A percentile compares a stretch with the other conserved stretches of the same genome.
These are phyloP conservation scores for Amauroascus niger DNA, from an alignment of 2,329 filamentous ascomycete genomes.

Conservation along the genomic window DNA sequence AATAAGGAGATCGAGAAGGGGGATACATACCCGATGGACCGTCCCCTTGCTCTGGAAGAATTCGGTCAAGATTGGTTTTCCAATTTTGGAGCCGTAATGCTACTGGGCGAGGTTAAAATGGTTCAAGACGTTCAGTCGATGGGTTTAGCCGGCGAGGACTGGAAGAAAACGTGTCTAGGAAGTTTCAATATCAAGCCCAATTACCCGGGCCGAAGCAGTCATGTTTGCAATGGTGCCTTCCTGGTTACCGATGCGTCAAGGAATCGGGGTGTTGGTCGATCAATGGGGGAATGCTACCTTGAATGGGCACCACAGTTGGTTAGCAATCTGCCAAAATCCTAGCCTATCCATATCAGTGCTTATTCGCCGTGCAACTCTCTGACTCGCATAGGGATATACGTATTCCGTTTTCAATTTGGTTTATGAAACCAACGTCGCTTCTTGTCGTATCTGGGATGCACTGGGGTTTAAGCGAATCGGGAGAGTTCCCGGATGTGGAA, in stretches of 20 bases:
- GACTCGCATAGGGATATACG: slow-evolving; percentile 56
- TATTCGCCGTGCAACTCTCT: slow-evolving; percentile 11
- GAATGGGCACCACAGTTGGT: slow-evolving; percentile 62
- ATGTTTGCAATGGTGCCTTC: slow-evolving; percentile 71
- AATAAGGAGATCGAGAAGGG: slow-evolving; percentile 87
- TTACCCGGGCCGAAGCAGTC: slow-evolving; percentile 80
- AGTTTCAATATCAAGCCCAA: slow-evolving; percentile 94
- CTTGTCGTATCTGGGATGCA: slow-evolving; percentile 83
- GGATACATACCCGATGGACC: slow-evolving; percentile 83
- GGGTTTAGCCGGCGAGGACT: slow-evolving; percentile 54
- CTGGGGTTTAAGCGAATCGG: slow-evolving; percentile 89
- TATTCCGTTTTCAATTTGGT: slow-evolving; percentile 93
- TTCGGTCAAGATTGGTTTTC: slow-evolving; percentile 86
- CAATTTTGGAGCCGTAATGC: slow-evolving; percentile 80
- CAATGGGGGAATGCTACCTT: slow-evolving; percentile 67
- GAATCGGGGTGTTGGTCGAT: slow-evolving; percentile 62
- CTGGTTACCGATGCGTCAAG: slow-evolving; percentile 63
- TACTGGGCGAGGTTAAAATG: slow-evolving; percentile 63
- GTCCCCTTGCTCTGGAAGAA: slow-evolving; percentile 60
- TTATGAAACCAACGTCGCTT: slow-evolving; percentile 86
- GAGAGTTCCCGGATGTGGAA: slow-evolving; percentile 62
- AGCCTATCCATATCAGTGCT: slow-evolving; percentile 23
- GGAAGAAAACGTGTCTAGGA: slow-evolving; percentile 71
- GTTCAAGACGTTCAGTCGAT: slow-evolving; percentile 44
- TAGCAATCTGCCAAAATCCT: slow-evolving; percentile 19